These are phyloP conservation scores for Spiraea crenata DNA, from an alignment of 331 rosid species.

Conservation along the genomic window DNA sequence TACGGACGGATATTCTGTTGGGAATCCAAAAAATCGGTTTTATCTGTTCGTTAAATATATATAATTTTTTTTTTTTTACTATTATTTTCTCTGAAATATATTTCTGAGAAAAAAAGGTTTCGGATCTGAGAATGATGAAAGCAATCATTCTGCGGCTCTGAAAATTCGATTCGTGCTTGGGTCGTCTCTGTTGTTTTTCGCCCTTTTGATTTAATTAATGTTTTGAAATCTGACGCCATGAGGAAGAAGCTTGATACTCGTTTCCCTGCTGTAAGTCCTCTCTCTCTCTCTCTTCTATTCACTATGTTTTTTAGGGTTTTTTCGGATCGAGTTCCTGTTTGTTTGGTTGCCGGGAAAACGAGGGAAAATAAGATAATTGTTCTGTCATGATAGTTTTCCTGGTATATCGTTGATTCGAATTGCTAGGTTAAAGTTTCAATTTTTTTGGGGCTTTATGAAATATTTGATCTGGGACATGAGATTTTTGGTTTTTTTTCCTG, in stretches of 20 bases:
- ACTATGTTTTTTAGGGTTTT: slow-evolving; percentile 12
- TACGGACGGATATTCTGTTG: slow-evolving; percentile 48
- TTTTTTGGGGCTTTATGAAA: neutral
- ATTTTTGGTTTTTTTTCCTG: neutral
- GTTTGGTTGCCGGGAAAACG: slow-evolving; percentile 17
- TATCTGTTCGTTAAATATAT: slow-evolving; percentile 4
- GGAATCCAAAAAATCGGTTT: slow-evolving; percentile 14
- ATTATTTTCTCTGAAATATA: neutral
- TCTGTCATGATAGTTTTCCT: neutral
- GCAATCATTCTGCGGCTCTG: slow-evolving; percentile 38
- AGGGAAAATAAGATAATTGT: neutral
- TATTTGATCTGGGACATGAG: slow-evolving; percentile 12
- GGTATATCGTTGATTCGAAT: neutral
- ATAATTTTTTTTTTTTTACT: neutral
- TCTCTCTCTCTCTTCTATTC: neutral
- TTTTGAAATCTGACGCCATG: slow-evolving; percentile 56
- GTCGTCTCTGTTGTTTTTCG: slow-evolving; percentile 15
- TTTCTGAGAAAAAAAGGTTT: slow-evolving; percentile 16
- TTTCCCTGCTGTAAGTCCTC: slow-evolving; percentile 86
- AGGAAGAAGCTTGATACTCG: slow-evolving; percentile 99
- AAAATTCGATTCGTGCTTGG: slow-evolving; percentile 32
- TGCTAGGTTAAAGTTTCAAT: neutral
- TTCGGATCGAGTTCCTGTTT: slow-evolving; percentile 10
- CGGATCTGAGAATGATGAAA: slow-evolving; percentile 60
- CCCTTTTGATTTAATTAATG: slow-evolving; percentile 23